Conservation (phyloP, 2,329 filamentous ascomycete genomes). For the Amphichorda felina region DNA sequence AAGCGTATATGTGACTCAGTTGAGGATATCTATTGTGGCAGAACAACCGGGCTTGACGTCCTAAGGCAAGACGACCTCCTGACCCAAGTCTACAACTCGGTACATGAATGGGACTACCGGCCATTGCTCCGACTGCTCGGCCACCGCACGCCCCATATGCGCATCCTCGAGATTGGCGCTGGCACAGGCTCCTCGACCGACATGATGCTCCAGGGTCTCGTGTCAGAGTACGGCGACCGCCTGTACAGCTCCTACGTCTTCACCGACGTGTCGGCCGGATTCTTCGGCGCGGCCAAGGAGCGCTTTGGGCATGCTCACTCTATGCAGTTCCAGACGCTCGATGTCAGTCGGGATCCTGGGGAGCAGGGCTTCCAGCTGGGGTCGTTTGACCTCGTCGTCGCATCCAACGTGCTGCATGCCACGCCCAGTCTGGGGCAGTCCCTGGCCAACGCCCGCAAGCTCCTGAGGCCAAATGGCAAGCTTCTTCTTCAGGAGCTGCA, state of each 20-base stretch:
- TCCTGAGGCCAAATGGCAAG: slow-evolving; percentile 18
- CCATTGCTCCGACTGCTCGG: slow-evolving; percentile 9
- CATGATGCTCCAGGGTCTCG: slow-evolving; percentile 14
- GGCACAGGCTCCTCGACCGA: slow-evolving; percentile 23
- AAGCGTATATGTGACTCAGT: no score
- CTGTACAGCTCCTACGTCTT: slow-evolving; percentile 15
- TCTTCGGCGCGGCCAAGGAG: slow-evolving; percentile 14
- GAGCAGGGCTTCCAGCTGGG: slow-evolving; percentile 18
- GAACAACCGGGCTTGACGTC: no score
- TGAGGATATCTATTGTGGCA: no score
- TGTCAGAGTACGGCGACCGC: not conserved
- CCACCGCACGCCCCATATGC: slow-evolving; percentile 13
- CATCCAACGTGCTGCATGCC: slow-evolving; percentile 22
- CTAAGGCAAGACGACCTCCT: slow-evolving; percentile 17
- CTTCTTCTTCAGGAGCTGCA: slow-evolving; percentile 16
- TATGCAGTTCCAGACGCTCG: slow-evolving; percentile 9
- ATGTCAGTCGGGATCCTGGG: slow-evolving; percentile 10
- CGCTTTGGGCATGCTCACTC: slow-evolving; percentile 8
- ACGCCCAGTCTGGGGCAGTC: slow-evolving; percentile 14
- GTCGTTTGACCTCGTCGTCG: slow-evolving; percentile 24
- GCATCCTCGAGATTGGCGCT: slow-evolving; percentile 27
- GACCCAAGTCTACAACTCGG: slow-evolving; percentile 14
- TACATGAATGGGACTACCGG: slow-evolving; percentile 10
- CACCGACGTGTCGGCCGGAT: slow-evolving; percentile 16
- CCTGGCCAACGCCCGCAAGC: slow-evolving; percentile 17